Base-by-base conservation (phyloP, 768 basidiomycete genomes). In the Pholiota conissans region DNA sequence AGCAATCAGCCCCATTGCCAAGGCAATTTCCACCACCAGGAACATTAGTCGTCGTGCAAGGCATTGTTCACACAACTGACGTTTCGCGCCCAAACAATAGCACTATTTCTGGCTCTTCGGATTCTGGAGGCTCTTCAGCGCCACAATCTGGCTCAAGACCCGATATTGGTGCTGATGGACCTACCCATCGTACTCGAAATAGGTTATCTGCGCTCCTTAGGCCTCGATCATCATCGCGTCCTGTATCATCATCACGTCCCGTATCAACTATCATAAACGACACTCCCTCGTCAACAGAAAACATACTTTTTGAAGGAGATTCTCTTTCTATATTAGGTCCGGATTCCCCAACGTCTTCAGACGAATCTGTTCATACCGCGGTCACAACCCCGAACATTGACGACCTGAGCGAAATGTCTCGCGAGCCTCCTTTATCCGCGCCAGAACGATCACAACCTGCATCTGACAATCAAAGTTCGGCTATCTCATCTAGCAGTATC, bases 21-120 rank as follows among this genome's bases (percentile, higher is more conserved):
- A 73, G 82, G 20, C 79, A 79, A 54, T 89, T 89, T 66, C 87
- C 88, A 32, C 85, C 88, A 0, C 85, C 89, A 0, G 89, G 90
- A 13, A 90, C 90, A 2, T 79, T 92, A 3, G 90, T 92, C 24
- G 88, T 92, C 32, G 90, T 92, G 0, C 90, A 92, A 70, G 90
- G 90, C 49, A 89, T 91, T 37, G 89, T 91, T 0, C 89, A 91
- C 60, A 90, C 89, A 0, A 86, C 86, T 3, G 89, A 90, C 69
- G 79, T 82, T 26, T 78, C 84, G 1, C 75, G 78, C 20, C 56
- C 70, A 32, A 55, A 45, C 34, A 48, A 14, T 26, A 42, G 32
- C 34, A 35, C 34, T 45, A n/a, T 24, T 8, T 34, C 26, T 34
- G 28, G 16, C 16, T 11, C 45, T 18, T n/a, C 27, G 39, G 52